These are phyloP conservation scores for Trichosanthes truncata DNA, from an alignment of 306 rosid genomes.

Conservation along the genomic window DNA sequence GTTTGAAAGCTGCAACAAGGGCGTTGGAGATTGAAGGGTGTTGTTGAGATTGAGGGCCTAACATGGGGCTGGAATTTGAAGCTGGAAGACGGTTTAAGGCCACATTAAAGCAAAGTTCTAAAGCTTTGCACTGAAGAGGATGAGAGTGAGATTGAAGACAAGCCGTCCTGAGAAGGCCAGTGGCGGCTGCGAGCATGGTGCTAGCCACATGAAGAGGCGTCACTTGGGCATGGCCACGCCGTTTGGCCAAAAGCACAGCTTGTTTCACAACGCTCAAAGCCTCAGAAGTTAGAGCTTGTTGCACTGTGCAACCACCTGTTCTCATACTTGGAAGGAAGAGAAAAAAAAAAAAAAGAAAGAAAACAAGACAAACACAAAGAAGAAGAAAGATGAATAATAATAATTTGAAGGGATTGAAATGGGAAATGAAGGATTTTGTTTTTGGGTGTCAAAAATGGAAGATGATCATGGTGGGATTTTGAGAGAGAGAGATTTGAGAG, in stretches of 20 bases:
- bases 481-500: conserved; percentile 1
- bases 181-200: conserved; percentile 64
- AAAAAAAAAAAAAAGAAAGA: background rate
- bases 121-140: conserved; percentile 94
- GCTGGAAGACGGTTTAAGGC: conserved; percentile 91
- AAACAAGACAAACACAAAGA: background rate
- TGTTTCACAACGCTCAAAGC: conserved; percentile 65
- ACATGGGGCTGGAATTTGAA: conserved; percentile 58
- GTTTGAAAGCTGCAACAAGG: conserved; percentile 89
- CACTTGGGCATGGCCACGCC: conserved; percentile 92
- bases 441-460: background rate
- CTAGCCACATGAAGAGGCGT: conserved; percentile 93
- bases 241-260: conserved; percentile 61
- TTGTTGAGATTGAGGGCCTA: conserved; percentile 36
- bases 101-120: conserved; percentile 96
- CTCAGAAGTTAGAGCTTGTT: conserved; percentile 75
- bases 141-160: conserved; percentile 92
- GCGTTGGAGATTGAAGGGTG: conserved; percentile 84
- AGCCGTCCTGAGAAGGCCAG: conserved; percentile 60
- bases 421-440: background rate
- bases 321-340: conserved; percentile 48
- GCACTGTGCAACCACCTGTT: conserved; percentile 64
- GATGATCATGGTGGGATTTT: background rate
- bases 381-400: background rate
- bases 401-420: background rate